Base-by-base conservation (phyloP, 805 yeast genomes). In the Saccharomycopsis sp. region DNA sequence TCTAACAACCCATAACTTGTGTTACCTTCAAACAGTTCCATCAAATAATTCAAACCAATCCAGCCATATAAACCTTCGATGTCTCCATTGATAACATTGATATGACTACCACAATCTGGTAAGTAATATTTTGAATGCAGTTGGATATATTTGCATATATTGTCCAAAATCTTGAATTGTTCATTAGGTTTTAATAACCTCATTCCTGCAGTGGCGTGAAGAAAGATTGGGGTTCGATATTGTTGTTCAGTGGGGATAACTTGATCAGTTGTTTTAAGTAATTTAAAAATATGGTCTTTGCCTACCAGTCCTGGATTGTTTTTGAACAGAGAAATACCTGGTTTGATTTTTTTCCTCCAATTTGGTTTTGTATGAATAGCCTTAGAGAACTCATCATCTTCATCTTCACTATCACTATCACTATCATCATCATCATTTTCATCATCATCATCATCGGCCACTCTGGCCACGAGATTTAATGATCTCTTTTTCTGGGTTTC, bases 201-300 rank as follows among this genome's bases (percentile, higher is more conserved):
- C 75, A 78, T 69, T 0, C 84, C 84, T 0, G 81, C 86, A 0
- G 86, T 79, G 1, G 83, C 76, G 54, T 79, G 84, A 5, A 79
- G 53, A 48, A 76, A 78, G 1, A 79, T 63, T 0, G 88, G 88
- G 0, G 88, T 79, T 36, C 85, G 52, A 8, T 51, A 51, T 37
- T 72, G 76, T 52, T 77, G 83, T 14, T 73, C 70, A 39, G 62
- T 59, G 13, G 88, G 88, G 2, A 79, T 69, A 5, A 74, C 60
- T 8, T 64, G 55, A 37, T 66, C 57, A 5, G 78, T 72, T 21
- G 66, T 58, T 2, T 64, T 56, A 30, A 79, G 57, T n/a, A 79
- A 54, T 36, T 62, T 57, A 29, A 65, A 63, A 12, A 78, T 49
- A 50, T 76, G 79, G 27, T 67, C 67, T 10, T 64, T 61, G 2